A percentile compares a stretch with the other conserved stretches of the same genome.
Evolutionary conservation across 1,139 yeast species (phyloP).

Genomic region (Kodamaea plutei): DNA sequence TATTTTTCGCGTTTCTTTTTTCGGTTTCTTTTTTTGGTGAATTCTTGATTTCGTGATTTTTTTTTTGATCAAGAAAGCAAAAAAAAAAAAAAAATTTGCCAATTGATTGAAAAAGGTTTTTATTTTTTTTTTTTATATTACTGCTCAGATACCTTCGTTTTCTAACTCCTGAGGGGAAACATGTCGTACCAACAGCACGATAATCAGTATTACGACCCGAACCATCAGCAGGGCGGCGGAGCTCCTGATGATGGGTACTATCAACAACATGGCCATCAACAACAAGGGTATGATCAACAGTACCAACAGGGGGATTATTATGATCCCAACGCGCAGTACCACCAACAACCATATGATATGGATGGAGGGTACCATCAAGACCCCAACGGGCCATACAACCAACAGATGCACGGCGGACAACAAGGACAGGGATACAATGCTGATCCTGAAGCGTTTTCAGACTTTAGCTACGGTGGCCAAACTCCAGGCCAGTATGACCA

Average conservation of each 20-base stretch:
- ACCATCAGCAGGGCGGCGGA: slow-evolving; percentile 29
- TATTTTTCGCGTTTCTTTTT: slow-evolving; percentile 4
- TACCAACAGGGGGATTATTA: slow-evolving; percentile 38
- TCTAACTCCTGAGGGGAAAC: slow-evolving; percentile 11
- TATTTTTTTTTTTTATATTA: slow-evolving; percentile 1
- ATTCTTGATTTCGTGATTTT: slow-evolving; percentile 5
- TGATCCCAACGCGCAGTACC: slow-evolving; percentile 51
- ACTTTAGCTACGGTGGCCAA: slow-evolving; percentile 64
- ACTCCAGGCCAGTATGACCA: slow-evolving; percentile 71
- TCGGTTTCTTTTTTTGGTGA: slow-evolving; percentile 4
- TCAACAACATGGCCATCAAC: slow-evolving; percentile 40
- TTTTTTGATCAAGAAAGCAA: too few relatives aligned
- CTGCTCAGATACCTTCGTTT: slow-evolving; percentile 1
- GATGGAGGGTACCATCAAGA: slow-evolving; percentile 40
- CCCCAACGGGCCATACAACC: slow-evolving; percentile 25
- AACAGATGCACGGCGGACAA: slow-evolving; percentile 28
- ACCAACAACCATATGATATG: slow-evolving; percentile 47
- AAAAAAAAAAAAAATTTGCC: slow-evolving; percentile 4
- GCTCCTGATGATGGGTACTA: slow-evolving; percentile 45
- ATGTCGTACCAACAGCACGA: slow-evolving; percentile 54
- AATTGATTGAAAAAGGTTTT: neutral
- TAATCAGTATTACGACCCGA: slow-evolving; percentile 47
- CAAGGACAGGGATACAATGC: slow-evolving; percentile 47
- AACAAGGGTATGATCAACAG: slow-evolving; percentile 29
- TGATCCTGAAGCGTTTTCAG: slow-evolving; percentile 75